Conservation (phyloP, 345 rosid genomes). For the Moringa oleifera region DNA sequence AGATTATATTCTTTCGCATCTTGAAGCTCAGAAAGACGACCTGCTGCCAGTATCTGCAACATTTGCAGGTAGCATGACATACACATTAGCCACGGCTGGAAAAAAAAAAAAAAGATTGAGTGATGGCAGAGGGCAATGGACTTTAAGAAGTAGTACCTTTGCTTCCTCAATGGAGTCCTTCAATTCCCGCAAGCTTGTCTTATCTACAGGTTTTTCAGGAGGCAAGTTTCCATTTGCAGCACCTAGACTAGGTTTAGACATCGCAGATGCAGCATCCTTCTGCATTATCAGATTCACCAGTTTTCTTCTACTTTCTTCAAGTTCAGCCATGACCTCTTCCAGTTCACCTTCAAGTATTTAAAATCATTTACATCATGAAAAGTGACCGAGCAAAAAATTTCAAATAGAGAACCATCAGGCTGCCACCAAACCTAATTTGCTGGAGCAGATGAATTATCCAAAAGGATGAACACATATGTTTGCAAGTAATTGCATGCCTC, state of each 20-base stretch:
- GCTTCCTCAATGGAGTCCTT: constrained; percentile 73
- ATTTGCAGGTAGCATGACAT: constrained; percentile 23
- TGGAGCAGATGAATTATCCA: too few species aligned
- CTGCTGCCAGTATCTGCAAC: constrained; percentile 66
- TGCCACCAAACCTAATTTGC: constrained; percentile 2
- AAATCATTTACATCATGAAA: constrained; percentile 17
- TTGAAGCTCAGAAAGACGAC: constrained; percentile 79
- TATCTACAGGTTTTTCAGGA: constrained; percentile 74
- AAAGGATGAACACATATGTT: not conserved
- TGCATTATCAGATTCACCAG: constrained; percentile 73
- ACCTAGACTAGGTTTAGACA: constrained; percentile 36
- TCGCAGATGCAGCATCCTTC: constrained; percentile 66
- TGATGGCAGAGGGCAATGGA: constrained; percentile 1
- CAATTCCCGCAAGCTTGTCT: constrained; percentile 60
- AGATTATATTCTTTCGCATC: constrained; percentile 65
- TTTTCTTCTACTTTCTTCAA: constrained; percentile 91
- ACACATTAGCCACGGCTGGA: constrained; percentile 13
- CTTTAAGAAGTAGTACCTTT: constrained; percentile 40
- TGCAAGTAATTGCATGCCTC: constrained; percentile 8
- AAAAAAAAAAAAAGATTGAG: constrained; percentile 1
- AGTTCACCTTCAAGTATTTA: constrained; percentile 56
- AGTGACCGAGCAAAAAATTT: too few species aligned
- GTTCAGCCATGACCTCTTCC: constrained; percentile 82
- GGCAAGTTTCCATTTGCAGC: constrained; percentile 65
- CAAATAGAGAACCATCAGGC: constrained; percentile 15